Evolutionary conservation across 2,329 filamentous ascomycete species (phyloP).

Genomic region (Laburnicola sp.): DNA sequence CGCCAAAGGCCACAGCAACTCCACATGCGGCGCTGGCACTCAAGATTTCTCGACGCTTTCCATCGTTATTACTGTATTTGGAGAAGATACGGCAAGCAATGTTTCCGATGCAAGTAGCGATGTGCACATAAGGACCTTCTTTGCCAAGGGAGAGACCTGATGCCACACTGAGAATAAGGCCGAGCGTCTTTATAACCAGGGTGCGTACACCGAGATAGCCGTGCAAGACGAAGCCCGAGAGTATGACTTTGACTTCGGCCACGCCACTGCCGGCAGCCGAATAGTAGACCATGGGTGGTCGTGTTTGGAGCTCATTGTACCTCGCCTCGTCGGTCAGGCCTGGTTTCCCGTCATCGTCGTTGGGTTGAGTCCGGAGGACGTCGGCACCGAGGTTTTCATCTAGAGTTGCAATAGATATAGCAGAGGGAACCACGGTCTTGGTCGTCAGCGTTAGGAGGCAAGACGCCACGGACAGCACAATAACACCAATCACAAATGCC

Average conservation of each 20-base stretch:
- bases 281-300: too few species aligned
- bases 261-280: slow-evolving; percentile 63
- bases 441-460: slow-evolving; percentile 83
- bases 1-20: slow-evolving; percentile 63
- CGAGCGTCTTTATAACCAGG: slow-evolving; percentile 61
- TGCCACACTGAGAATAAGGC: slow-evolving; percentile 61
- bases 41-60: slow-evolving; percentile 62
- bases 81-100: slow-evolving; percentile 57
- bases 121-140: slow-evolving; percentile 65
- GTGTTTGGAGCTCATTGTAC: too few species aligned
- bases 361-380: slow-evolving; percentile 28
- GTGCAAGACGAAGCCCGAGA: slow-evolving; percentile 64
- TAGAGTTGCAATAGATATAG: slow-evolving; percentile 81
- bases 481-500: slow-evolving; percentile 72
- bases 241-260: slow-evolving; percentile 64
- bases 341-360: background rate
- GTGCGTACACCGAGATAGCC: slow-evolving; percentile 60
- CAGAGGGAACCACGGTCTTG: slow-evolving; percentile 91
- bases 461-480: slow-evolving; percentile 69
- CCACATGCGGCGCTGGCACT: slow-evolving; percentile 62
- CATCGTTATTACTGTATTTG: slow-evolving; percentile 61
- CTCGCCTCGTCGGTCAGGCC: slow-evolving; percentile 36
- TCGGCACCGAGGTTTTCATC: slow-evolving; percentile 87
- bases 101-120: slow-evolving; percentile 61
- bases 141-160: slow-evolving; percentile 65